Evolutionary conservation across 208 protist species (phyloP).

Genomic region (Leishmania tarentolae): DNA sequence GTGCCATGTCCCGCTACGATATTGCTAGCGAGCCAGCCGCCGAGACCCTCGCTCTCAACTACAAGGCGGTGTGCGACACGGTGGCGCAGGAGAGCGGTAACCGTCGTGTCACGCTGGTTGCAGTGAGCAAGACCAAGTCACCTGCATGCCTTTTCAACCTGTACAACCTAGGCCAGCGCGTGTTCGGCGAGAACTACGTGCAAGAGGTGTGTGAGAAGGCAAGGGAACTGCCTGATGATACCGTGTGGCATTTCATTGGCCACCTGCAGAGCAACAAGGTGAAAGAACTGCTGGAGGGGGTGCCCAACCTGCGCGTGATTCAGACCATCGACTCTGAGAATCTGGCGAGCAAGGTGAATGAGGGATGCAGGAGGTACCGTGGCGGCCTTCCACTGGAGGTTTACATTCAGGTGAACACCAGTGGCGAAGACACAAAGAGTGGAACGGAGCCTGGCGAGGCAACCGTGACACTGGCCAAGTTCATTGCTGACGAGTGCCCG

Average conservation of each 20-base stretch:
- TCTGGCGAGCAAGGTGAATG: conserved; percentile 90
- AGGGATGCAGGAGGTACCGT: conserved; percentile 61
- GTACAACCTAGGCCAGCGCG: conserved; percentile 69
- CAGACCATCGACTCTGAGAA: conserved; percentile 94
- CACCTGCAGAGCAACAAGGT: conserved; percentile 98
- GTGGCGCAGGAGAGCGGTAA: conserved; percentile 43
- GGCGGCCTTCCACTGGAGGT: conserved; percentile 70
- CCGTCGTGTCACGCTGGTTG: conserved; percentile 54
- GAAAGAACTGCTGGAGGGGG: conserved; percentile 74
- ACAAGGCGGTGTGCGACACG: conserved; percentile 36
- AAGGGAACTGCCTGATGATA: conserved; percentile 77
- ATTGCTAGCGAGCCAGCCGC: conserved; percentile 56
- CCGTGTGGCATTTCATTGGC: conserved; percentile 98
- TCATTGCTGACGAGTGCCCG: conserved; percentile 77
- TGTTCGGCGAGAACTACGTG: conserved; percentile 98
- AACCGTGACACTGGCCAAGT: conserved; percentile 71
- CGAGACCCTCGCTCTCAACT: conserved; percentile 59
- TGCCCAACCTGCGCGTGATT: conserved; percentile 72
- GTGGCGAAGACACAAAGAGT: conserved; percentile 93
- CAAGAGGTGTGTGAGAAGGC: conserved; percentile 95
- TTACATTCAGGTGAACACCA: conserved; percentile 96
- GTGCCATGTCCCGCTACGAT: conserved; percentile 61
- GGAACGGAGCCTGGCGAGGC: conserved; percentile 73
- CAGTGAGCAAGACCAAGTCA: conserved; percentile 88
- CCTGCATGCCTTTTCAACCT: conserved; percentile 54